These are phyloP conservation scores for bread wheat (Triticum aestivum) DNA, from an alignment of 176 grass and related monocot genomes.

Conservation along the genomic window DNA sequence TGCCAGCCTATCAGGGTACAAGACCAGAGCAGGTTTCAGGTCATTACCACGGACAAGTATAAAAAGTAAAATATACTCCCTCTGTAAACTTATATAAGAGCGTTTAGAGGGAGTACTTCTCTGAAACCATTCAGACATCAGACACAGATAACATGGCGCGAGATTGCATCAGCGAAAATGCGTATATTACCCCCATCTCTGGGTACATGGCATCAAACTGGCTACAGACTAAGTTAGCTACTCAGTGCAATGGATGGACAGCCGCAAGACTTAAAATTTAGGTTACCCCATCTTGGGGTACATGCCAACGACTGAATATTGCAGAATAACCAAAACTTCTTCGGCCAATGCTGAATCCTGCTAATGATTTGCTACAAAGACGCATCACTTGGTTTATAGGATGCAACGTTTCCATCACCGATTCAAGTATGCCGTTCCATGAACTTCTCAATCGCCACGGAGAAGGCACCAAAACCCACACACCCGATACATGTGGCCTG, in stretches of 20 bases:
- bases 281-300: background rate
- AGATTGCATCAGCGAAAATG: too few species aligned
- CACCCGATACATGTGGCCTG: constrained; percentile 86
- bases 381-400: background rate
- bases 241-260: background rate
- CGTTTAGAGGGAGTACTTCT: too few species aligned
- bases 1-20: too few species aligned
- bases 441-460: constrained; percentile 89
- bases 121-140: too few species aligned
- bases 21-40: too few species aligned
- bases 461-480: constrained; percentile 91
- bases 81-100: too few species aligned
- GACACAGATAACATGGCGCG: too few species aligned
- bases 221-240: background rate
- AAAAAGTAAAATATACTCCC: too few species aligned
- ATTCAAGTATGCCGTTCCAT: constrained; percentile 75
- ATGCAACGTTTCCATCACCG: background rate
- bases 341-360: background rate
- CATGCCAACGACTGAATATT: constrained; percentile 18
- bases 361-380: constrained; percentile 34
- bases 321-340: background rate
- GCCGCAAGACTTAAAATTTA: background rate
- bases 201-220: background rate
- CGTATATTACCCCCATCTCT: too few species aligned
- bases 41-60: too few species aligned